phyloP scores from a whole-genome alignment of 129 eudicot genomes.

The Tagetes patula region DNA sequence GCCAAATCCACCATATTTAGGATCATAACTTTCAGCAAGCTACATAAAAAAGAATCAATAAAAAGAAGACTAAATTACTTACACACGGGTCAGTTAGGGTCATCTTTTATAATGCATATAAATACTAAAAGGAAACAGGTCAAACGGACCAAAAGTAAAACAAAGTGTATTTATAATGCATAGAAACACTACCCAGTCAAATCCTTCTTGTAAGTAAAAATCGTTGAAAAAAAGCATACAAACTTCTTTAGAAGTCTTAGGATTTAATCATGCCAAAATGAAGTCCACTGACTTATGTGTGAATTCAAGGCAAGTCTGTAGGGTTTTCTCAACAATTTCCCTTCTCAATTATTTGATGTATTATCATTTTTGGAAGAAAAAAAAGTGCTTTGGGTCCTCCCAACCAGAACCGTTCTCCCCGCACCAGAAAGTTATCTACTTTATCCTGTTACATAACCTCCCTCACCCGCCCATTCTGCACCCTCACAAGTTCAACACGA shows the following conservation, averaged over 20 bases:
- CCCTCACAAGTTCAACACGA: conserved; percentile 11
- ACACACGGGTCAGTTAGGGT: background rate
- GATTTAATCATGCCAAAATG: no score
- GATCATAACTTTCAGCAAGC: conserved; percentile 74
- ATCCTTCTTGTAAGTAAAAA: background rate
- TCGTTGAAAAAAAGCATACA: background rate
- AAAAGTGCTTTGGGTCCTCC: background rate
- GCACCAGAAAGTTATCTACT: background rate
- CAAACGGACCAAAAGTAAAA: background rate
- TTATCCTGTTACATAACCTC: background rate
- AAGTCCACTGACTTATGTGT: conserved; percentile 1
- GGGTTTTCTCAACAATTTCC: background rate
- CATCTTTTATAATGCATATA: background rate
- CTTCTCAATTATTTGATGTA: background rate
- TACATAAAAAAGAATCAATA: conserved; percentile 25
- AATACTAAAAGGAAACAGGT: background rate
- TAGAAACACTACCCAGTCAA: background rate
- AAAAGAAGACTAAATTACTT: background rate
- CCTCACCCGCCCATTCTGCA: background rate
- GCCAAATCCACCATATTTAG: conserved; percentile 80
- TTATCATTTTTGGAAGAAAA: background rate
- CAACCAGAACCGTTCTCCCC: background rate
- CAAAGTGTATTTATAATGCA: background rate
- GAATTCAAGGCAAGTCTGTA: background rate
- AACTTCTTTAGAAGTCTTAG: no score